phyloP scores from a whole-genome alignment of 2,329 filamentous ascomycete species.

The Graphilbum ipis-grandicollis region DNA sequence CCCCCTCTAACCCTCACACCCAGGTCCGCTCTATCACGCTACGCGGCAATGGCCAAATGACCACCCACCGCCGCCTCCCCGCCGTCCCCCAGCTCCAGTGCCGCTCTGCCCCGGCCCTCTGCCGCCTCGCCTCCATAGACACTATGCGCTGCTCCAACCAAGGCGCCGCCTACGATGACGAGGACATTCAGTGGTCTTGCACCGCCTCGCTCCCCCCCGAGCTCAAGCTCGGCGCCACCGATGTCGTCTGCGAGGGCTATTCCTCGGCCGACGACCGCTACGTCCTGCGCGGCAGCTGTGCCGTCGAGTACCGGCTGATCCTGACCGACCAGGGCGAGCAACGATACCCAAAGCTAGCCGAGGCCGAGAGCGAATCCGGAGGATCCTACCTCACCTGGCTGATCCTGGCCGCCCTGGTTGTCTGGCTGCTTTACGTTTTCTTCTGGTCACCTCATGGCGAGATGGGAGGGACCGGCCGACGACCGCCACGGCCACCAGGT shows the following conservation, averaged over 20 bases:
- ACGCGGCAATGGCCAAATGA: conserved; percentile 43
- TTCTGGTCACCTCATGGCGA: conserved; percentile 33
- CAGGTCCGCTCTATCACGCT: conserved; percentile 67
- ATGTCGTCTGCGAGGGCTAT: conserved; percentile 90
- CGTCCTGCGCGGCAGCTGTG: conserved; percentile 83
- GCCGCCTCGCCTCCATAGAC: conserved; percentile 56
- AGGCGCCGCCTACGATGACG: conserved; percentile 57
- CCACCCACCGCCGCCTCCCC: conserved; percentile 57
- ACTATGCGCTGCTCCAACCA: conserved; percentile 81
- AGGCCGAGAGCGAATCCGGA: conserved; percentile 14
- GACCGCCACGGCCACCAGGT: conserved; percentile 17
- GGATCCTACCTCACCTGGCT: not conserved
- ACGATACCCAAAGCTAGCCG: conserved; percentile 42
- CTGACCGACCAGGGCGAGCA: conserved; percentile 62
- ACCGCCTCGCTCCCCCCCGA: conserved; percentile 42
- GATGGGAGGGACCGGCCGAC: conserved; percentile 6
- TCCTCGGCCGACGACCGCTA: conserved; percentile 58
- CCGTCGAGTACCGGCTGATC: conserved; percentile 70
- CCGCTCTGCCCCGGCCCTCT: conserved; percentile 43
- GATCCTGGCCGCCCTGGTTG: not conserved
- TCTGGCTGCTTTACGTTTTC: conserved; percentile 14
- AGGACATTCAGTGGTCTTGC: conserved; percentile 88
- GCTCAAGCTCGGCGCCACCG: conserved; percentile 61
- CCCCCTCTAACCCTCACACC: conserved; percentile 7
- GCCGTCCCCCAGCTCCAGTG: conserved; percentile 69